Percentiles rank a stretch among this genome's conserved stretches.
Evolutionary conservation across 2,329 filamentous ascomycete genomes (phyloP).

Genomic region (Penicillium sp.): DNA sequence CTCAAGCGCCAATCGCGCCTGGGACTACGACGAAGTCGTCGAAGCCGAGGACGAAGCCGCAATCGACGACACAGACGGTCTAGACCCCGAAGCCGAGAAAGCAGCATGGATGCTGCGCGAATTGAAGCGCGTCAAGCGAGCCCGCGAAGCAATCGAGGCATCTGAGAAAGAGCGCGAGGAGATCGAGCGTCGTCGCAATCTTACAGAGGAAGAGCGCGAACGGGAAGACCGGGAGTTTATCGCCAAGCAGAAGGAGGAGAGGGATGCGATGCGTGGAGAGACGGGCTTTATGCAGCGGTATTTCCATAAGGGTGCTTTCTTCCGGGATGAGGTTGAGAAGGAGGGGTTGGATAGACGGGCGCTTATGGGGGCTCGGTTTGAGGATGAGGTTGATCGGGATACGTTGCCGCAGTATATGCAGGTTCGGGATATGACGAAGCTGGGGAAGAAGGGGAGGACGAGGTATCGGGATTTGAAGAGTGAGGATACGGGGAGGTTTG

Average conservation of each 20-base stretch:
- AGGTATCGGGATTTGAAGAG: slow-evolving; percentile 82
- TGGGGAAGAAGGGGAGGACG: slow-evolving; percentile 87
- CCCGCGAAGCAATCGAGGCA: slow-evolving; percentile 77
- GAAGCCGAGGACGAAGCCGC: slow-evolving; percentile 66
- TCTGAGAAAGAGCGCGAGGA: slow-evolving; percentile 83
- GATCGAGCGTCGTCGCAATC: slow-evolving; percentile 78
- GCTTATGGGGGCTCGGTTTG: slow-evolving; percentile 78
- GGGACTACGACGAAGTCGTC: slow-evolving; percentile 67
- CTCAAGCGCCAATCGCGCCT: slow-evolving; percentile 73
- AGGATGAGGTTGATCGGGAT: slow-evolving; percentile 81
- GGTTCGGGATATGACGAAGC: slow-evolving; percentile 85
- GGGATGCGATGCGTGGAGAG: slow-evolving; percentile 69
- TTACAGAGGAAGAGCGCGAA: slow-evolving; percentile 80
- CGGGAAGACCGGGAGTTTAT: slow-evolving; percentile 79
- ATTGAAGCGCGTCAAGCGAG: slow-evolving; percentile 79
- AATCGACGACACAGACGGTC: slow-evolving; percentile 82
- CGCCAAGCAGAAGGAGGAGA: slow-evolving; percentile 71
- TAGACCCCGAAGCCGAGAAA: slow-evolving; percentile 82
- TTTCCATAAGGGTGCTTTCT: slow-evolving; percentile 95
- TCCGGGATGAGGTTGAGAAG: slow-evolving; percentile 72
- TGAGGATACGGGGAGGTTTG: slow-evolving; percentile 91
- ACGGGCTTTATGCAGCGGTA: slow-evolving; percentile 94
- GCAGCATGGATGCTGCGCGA: slow-evolving; percentile 94
- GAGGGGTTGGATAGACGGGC: slow-evolving; percentile 75
- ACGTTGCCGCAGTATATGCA: slow-evolving; percentile 87